These are phyloP conservation scores for Spirogloea muscicola DNA, from an alignment of 139 green algal genomes.

Conservation along the genomic window DNA sequence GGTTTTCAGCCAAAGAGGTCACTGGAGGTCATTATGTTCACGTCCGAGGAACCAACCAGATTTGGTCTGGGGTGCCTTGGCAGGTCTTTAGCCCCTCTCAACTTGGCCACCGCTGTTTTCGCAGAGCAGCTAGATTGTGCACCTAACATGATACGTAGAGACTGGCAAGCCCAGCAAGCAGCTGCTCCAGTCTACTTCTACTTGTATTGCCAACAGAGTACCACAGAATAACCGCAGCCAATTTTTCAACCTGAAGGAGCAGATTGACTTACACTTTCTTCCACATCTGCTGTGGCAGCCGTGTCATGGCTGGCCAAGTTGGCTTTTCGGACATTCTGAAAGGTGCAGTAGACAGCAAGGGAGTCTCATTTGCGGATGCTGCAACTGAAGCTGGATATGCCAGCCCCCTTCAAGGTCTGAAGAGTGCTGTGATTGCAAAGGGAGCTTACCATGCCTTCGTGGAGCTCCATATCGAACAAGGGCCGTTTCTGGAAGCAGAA, in stretches of 20 bases:
- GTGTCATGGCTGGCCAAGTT: conserved; percentile 65
- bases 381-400: conserved; percentile 61
- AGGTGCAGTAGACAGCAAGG: conserved; percentile 65
- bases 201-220: too few relatives aligned
- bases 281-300: too few relatives aligned
- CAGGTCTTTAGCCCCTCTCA: too few relatives aligned
- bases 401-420: conserved; percentile 49
- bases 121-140: too few relatives aligned
- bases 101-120: too few relatives aligned
- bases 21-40: conserved; percentile 96
- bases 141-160: too few relatives aligned
- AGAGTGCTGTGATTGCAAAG: conserved; percentile 5
- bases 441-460: conserved; percentile 71
- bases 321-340: conserved; percentile 52
- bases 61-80: conserved; percentile 86
- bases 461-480: conserved; percentile 98
- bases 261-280: too few relatives aligned
- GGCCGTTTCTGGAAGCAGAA: conserved; percentile 70
- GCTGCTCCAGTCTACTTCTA: too few relatives aligned
- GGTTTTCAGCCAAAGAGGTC: conserved; percentile 67
- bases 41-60: conserved; percentile 88
- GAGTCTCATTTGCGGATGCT: conserved; percentile 71
- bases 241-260: too few relatives aligned
- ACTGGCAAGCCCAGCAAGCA: too few relatives aligned
- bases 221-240: too few relatives aligned